Evolutionary conservation across 1,139 yeast species (phyloP).

Genomic region (Kurtzmaniella natalensis): DNA sequence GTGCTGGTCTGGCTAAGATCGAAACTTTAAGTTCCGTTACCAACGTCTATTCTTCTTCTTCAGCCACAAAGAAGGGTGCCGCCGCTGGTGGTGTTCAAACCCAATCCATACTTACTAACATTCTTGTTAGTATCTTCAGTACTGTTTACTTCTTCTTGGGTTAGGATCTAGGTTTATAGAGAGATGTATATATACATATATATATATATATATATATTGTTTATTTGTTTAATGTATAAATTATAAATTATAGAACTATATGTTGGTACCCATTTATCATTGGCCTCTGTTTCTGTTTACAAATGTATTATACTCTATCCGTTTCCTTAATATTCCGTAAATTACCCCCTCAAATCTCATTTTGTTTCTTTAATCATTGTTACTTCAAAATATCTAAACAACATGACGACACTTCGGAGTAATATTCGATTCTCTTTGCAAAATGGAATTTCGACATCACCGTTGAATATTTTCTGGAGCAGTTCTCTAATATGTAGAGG

Average conservation of each 20-base stretch:
- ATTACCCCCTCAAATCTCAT: neutral
- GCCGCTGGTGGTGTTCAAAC: constrained; percentile 10
- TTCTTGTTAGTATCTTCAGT: constrained; percentile 2
- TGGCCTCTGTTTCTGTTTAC: too few relatives aligned
- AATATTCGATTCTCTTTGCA: neutral
- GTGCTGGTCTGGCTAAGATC: constrained; percentile 18
- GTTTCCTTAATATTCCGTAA: neutral
- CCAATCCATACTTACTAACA: neutral
- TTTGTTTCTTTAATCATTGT: neutral
- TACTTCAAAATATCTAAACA: neutral
- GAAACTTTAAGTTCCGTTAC: constrained; percentile 21
- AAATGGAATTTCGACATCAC: neutral
- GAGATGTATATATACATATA: neutral
- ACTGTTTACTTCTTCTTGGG: constrained; percentile 1
- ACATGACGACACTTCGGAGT: neutral
- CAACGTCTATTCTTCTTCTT: constrained; percentile 16
- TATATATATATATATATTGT: neutral
- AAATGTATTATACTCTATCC: too few relatives aligned
- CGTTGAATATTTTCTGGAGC: neutral
- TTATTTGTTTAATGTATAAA: neutral
- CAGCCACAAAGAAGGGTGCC: constrained; percentile 22
- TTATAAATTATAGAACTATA: neutral
- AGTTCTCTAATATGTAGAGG: neutral
- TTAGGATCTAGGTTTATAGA: constrained; percentile 2
- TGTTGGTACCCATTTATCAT: too few relatives aligned